Conservation (phyloP, 257 asterid species). For the Fraxinus anomala region DNA sequence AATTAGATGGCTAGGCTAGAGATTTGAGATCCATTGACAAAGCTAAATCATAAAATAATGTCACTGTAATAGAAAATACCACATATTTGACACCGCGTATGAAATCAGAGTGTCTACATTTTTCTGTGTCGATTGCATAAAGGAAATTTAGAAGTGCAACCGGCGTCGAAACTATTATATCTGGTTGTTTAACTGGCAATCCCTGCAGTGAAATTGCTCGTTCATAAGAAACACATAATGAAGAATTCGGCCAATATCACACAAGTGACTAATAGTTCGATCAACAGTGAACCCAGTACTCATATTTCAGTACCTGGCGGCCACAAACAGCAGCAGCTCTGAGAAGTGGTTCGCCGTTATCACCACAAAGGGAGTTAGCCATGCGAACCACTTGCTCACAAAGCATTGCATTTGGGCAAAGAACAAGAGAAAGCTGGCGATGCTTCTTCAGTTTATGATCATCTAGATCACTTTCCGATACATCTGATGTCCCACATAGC, state of each 20-base stretch:
- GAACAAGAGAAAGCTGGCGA: slow-evolving; percentile 63
- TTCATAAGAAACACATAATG: slow-evolving; percentile 16
- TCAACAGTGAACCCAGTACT: neutral
- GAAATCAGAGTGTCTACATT: slow-evolving; percentile 47
- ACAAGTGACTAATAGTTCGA: neutral
- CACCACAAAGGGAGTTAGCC: slow-evolving; percentile 71
- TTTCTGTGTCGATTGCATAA: slow-evolving; percentile 69
- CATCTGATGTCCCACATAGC: slow-evolving; percentile 43
- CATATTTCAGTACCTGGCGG: slow-evolving; percentile 61
- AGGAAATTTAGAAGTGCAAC: slow-evolving; percentile 84
- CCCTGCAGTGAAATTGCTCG: slow-evolving; percentile 55
- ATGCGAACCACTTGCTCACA: slow-evolving; percentile 97
- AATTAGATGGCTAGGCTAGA: slow-evolving; percentile 13
- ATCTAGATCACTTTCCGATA: slow-evolving; percentile 33
- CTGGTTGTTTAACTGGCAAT: slow-evolving; percentile 74
- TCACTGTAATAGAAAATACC: slow-evolving; percentile 47
- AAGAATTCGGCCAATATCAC: neutral
- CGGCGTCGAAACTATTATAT: slow-evolving; percentile 85
- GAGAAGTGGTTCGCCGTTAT: slow-evolving; percentile 61
- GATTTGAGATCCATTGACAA: neutral
- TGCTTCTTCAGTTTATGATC: slow-evolving; percentile 37
- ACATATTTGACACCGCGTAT: slow-evolving; percentile 75
- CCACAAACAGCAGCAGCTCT: slow-evolving; percentile 79
- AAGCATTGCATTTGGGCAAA: slow-evolving; percentile 90
- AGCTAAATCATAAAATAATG: neutral